Evolutionary conservation across 176 grass and related monocot species (phyloP).

Genomic region (Zea luxurians): DNA sequence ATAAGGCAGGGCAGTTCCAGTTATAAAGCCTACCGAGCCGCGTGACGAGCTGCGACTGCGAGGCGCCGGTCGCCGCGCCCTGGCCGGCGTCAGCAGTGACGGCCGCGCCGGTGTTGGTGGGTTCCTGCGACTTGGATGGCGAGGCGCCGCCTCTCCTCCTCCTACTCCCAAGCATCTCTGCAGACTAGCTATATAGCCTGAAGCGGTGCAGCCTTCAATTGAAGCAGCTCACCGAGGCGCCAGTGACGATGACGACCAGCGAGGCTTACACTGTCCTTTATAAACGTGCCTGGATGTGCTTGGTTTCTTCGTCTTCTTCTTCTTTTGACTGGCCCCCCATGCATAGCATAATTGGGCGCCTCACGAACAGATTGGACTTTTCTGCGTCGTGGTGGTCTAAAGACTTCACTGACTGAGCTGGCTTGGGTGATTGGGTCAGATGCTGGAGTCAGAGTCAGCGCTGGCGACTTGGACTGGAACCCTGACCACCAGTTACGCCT

Average conservation of each 20-base stretch:
- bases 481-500: not conserved
- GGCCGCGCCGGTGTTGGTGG: not conserved
- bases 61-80: conserved; percentile 11
- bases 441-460: conserved; percentile 22
- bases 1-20: not conserved
- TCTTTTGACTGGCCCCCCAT: not conserved
- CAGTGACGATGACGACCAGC: not conserved
- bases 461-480: conserved; percentile 29
- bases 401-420: not conserved
- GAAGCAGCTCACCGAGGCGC: not conserved
- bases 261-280: not conserved
- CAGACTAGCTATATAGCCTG: not conserved
- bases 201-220: not conserved
- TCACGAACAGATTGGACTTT: not conserved
- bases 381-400: not conserved
- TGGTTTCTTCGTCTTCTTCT: not conserved
- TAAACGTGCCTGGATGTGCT: not conserved
- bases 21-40: conserved; percentile 35
- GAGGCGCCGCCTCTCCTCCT: not conserved
- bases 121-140: not conserved
- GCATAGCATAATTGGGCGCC: not conserved
- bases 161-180: conserved; percentile 22
- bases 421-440: conserved; percentile 18
- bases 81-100: not conserved
- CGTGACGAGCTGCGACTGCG: conserved; percentile 38